Percentiles rank a stretch among this genome's conserved stretches.
phyloP scores from a whole-genome alignment of 345 rosid species.

The Tarenaya hassleriana region DNA sequence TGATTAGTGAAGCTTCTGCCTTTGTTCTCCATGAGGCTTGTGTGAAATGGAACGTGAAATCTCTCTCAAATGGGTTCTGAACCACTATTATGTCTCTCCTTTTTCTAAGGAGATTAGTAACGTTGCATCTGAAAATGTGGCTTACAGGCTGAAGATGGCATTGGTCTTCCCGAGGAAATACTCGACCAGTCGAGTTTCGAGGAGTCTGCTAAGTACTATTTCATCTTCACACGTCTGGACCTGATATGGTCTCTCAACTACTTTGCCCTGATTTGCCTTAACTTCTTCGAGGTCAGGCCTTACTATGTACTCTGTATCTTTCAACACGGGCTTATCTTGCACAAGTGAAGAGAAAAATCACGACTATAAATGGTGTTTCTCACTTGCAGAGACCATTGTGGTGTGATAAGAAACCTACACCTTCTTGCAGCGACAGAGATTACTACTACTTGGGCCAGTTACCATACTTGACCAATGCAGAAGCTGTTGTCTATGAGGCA shows the following conservation, averaged over 20 bases:
- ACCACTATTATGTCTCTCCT: too few species aligned
- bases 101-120: too few species aligned
- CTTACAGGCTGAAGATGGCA: constrained; percentile 85
- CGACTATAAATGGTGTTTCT: background rate
- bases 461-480: constrained; percentile 68
- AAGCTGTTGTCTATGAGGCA: constrained; percentile 77
- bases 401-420: constrained; percentile 44
- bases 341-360: too few species aligned
- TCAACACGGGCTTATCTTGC: background rate
- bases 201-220: constrained; percentile 56
- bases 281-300: constrained; percentile 76
- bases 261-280: constrained; percentile 63
- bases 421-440: constrained; percentile 65
- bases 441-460: constrained; percentile 81
- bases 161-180: constrained; percentile 82
- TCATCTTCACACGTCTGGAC: constrained; percentile 51
- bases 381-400: constrained; percentile 79
- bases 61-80: too few species aligned
- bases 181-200: constrained; percentile 67
- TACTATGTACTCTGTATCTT: background rate
- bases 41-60: too few species aligned
- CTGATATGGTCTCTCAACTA: constrained; percentile 80
- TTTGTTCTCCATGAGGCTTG: too few species aligned
- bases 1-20: too few species aligned
- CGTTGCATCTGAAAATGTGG: constrained; percentile 11